A percentile compares a stretch with the other conserved stretches of the same genome.
Conservation (phyloP, 148 eudicot species). For the Fagopyrum tataricum region DNA sequence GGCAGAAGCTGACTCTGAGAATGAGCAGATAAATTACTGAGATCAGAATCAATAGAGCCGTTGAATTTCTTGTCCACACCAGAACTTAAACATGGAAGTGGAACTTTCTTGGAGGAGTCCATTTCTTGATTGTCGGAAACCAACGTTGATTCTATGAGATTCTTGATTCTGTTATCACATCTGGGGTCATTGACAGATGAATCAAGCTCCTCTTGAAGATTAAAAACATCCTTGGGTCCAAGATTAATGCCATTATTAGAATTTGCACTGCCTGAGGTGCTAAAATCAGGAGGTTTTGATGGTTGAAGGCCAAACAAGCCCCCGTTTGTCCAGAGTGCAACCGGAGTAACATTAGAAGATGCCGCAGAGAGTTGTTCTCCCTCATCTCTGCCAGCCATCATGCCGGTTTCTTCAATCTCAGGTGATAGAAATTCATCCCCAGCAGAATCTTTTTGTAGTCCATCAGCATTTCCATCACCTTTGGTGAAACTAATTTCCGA, state of each 20-base stretch:
- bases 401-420: conserved; percentile 16
- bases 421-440: conserved; percentile 24
- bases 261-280: conserved; percentile 19
- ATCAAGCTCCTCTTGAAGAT: conserved; percentile 21
- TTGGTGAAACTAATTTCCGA: not conserved
- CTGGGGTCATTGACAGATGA: conserved; percentile 21
- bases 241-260: conserved; percentile 13
- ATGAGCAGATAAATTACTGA: conserved; percentile 16
- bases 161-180: conserved; percentile 12
- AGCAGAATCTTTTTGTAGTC: conserved; percentile 21
- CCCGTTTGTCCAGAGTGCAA: conserved; percentile 83
- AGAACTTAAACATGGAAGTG: conserved; percentile 29
- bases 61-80: conserved; percentile 27
- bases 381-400: conserved; percentile 11
- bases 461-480: conserved; percentile 14
- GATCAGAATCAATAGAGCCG: conserved; percentile 18
- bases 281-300: conserved; percentile 78
- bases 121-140: conserved; percentile 18
- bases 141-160: conserved; percentile 17
- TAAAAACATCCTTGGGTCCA: conserved; percentile 15
- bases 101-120: conserved; percentile 23
- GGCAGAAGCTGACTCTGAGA: conserved; percentile 17
- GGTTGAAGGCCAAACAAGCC: conserved; percentile 79
- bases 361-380: conserved; percentile 23
- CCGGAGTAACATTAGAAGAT: conserved; percentile 32